Evolutionary conservation across 2,329 filamentous ascomycete species (phyloP).

Genomic region (Apiospora malaysiana): DNA sequence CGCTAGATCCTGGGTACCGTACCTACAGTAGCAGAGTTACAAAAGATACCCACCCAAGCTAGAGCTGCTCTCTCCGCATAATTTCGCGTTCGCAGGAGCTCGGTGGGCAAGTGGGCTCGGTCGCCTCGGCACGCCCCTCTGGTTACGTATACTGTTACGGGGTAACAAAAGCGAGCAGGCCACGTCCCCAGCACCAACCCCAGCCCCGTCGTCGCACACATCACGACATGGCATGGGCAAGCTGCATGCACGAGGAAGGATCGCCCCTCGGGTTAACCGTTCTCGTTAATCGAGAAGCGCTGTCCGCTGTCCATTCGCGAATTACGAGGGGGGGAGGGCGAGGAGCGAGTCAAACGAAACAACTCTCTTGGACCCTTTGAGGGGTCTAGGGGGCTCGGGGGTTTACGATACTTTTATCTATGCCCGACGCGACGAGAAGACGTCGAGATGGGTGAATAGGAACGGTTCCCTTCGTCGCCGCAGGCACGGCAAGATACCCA

Average conservation of each 20-base stretch:
- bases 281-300: neutral
- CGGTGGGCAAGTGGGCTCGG: neutral
- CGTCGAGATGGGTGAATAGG: neutral
- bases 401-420: neutral
- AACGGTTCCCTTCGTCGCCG: neutral
- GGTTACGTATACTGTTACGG: neutral
- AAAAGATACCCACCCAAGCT: neutral
- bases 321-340: neutral
- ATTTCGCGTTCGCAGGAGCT: neutral
- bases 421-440: neutral
- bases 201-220: neutral
- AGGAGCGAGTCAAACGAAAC: neutral
- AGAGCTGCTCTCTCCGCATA: neutral
- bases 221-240: neutral
- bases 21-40: conserved; percentile 4
- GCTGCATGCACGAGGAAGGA: conserved; percentile 6
- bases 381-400: neutral
- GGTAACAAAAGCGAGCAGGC: neutral
- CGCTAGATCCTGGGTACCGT: neutral
- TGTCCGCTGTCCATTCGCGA: neutral
- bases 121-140: conserved; percentile 7
- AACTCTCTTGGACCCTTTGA: neutral
- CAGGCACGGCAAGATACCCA: neutral
- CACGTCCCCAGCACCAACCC: neutral
- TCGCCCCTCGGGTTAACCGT: neutral